Base-by-base conservation (phyloP, 495 filamentous ascomycete genomes). In the Aspergillus bertholletiae region DNA sequence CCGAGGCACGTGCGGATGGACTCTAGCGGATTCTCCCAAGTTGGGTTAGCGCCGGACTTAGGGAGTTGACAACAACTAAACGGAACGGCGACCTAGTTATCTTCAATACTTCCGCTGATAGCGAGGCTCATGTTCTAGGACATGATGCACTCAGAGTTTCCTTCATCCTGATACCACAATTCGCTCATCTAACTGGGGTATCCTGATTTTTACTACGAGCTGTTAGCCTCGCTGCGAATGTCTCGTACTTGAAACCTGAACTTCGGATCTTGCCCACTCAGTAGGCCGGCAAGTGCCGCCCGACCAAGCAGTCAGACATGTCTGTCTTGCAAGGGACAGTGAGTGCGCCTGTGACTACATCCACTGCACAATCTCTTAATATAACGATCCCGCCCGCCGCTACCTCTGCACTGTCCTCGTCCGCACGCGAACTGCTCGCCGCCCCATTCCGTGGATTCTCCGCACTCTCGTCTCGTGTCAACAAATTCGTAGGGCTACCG, bases 371-470 rank as follows among this genome's bases (percentile, higher is more conserved):
- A 20, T 50, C 51, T 26, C 48, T 61, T 23, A 64, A 65, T 46
- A 59, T 63, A n/a, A 49, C 64, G 1, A 58, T 61, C 35, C n/a
- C 28, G 7, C 43, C 57, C 43, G 49, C 73, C 45, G 41, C 54
- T 28, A 34, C 41, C 46, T 64, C 64, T 34, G 37, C 65, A 13
- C 41, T 73, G n/a, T 70, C 72, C 18, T 69, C 65, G 9, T 66
- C 58, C 44, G 60, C 71, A 15, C 70, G 66, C 53, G 65, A 71
- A 23, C 51, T 75, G 18, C 53, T 76, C 24, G 59, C 58, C 5
- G 55, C 67, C 22, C 72, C 73, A 24, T 57, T 76, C 56, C 73
- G 72, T 43, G 71, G 62, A 24, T 59, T 77, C 21, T 71, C 74
- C 48, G 68, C 71, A 1, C 68, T 75, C 45, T 65, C 56, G 12